A percentile compares a stretch with the other conserved stretches of the same genome.
phyloP scores from a whole-genome alignment of 1,139 yeast genomes.

The Nakaseomyces nivariensis region DNA sequence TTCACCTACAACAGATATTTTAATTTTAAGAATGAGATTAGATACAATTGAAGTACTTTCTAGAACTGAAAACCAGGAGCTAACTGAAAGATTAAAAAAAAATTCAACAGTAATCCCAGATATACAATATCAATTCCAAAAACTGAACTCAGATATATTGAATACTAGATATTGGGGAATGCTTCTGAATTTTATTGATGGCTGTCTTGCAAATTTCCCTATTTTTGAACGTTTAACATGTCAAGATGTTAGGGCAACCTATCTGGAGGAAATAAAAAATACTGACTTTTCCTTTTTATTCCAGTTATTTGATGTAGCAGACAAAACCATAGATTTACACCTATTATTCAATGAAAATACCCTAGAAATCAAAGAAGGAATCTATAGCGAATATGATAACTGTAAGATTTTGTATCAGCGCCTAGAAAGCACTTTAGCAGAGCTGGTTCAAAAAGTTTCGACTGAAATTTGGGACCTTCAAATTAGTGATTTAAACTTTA shows the following conservation, averaged over 20 bases:
- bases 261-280: background rate
- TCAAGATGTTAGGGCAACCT: background rate
- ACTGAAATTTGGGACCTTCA: slow-evolving; percentile 2
- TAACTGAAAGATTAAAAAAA: slow-evolving; percentile 10
- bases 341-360: background rate
- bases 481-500: slow-evolving; percentile 8
- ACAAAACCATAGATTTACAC: background rate
- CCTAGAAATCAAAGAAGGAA: slow-evolving; percentile 27
- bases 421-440: slow-evolving; percentile 30
- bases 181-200: background rate
- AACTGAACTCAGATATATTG: slow-evolving; percentile 27
- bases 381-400: slow-evolving; percentile 30
- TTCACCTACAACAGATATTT: slow-evolving; percentile 29
- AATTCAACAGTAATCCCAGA: slow-evolving; percentile 26
- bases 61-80: slow-evolving; percentile 13
- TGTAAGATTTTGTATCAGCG: slow-evolving; percentile 29
- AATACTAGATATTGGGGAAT: background rate
- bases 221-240: background rate
- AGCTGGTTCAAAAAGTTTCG: slow-evolving; percentile 20
- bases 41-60: slow-evolving; percentile 24
- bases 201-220: background rate
- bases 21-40: slow-evolving; percentile 26
- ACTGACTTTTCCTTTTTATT: background rate
- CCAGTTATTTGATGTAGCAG: background rate
- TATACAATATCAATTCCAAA: slow-evolving; percentile 19